phyloP scores from a whole-genome alignment of 257 asterid species.

The Datura wrightii region DNA sequence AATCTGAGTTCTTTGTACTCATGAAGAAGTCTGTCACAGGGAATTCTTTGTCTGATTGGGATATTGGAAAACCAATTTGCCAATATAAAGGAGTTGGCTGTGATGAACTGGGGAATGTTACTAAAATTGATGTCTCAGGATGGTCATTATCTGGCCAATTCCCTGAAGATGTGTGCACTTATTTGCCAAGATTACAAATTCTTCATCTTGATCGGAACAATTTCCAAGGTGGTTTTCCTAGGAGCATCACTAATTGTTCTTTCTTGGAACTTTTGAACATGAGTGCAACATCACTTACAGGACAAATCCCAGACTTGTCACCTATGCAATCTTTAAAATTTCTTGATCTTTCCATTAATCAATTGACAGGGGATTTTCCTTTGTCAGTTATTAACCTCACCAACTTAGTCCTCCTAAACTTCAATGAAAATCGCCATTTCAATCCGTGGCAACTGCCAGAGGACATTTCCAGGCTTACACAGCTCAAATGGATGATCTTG shows the following conservation, averaged over 20 bases:
- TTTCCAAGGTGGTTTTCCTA: constrained; percentile 61
- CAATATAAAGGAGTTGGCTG: constrained; percentile 67
- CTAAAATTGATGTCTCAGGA: constrained; percentile 60
- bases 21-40: constrained; percentile 56
- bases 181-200: constrained; percentile 57
- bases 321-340: constrained; percentile 48
- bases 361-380: constrained; percentile 72
- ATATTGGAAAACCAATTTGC: constrained; percentile 45
- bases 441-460: constrained; percentile 69
- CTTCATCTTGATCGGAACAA: constrained; percentile 60
- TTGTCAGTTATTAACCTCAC: constrained; percentile 69
- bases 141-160: constrained; percentile 71
- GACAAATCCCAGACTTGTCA: constrained; percentile 76
- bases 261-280: constrained; percentile 61
- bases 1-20: constrained; percentile 55
- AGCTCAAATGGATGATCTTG: constrained; percentile 55
- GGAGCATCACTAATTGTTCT: constrained; percentile 61
- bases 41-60: constrained; percentile 58
- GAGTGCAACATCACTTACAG: constrained; percentile 48
- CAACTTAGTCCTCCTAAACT: constrained; percentile 57
- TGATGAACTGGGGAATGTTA: constrained; percentile 51
- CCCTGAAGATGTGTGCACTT: constrained; percentile 64
- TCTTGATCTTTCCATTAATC: constrained; percentile 73
- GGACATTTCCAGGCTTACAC: constrained; percentile 49
- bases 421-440: constrained; percentile 62